Evolutionary conservation across 1,284 basidiomycete species (phyloP).

Genomic region (Malassezia japonica): DNA sequence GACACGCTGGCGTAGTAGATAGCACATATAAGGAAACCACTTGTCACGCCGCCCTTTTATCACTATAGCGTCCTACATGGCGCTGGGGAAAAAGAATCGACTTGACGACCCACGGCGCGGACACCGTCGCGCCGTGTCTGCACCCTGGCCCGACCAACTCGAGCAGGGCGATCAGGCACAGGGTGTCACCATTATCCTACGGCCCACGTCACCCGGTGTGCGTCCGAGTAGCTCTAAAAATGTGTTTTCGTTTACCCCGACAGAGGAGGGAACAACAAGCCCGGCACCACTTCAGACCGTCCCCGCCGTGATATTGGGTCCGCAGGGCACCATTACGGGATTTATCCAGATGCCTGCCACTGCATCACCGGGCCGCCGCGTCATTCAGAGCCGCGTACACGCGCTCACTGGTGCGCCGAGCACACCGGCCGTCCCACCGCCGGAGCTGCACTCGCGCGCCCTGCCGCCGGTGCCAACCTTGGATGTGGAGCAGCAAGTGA

Average conservation of each 20-base stretch:
- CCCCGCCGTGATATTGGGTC: background rate
- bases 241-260: background rate
- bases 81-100: too few species aligned
- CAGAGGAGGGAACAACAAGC: background rate
- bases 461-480: background rate
- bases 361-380: background rate
- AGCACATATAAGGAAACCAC: too few species aligned
- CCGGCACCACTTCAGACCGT: background rate
- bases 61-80: too few species aligned
- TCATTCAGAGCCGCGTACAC: background rate
- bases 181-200: background rate
- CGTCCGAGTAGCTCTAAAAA: background rate
- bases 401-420: background rate
- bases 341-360: slow-evolving; percentile 1
- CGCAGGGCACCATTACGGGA: background rate
- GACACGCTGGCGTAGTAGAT: too few species aligned
- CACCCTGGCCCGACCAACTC: background rate
- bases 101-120: too few species aligned
- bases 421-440: background rate
- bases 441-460: background rate
- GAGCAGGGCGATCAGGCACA: background rate
- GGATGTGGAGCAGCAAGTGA: too few species aligned
- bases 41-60: too few species aligned
- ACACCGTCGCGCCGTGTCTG: background rate
- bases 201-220: background rate